Evolutionary conservation across 2,329 filamentous ascomycete genomes (phyloP), one percentile per base, ranked within the genome.

Genomic region (Pezicula carpinea): DNA sequence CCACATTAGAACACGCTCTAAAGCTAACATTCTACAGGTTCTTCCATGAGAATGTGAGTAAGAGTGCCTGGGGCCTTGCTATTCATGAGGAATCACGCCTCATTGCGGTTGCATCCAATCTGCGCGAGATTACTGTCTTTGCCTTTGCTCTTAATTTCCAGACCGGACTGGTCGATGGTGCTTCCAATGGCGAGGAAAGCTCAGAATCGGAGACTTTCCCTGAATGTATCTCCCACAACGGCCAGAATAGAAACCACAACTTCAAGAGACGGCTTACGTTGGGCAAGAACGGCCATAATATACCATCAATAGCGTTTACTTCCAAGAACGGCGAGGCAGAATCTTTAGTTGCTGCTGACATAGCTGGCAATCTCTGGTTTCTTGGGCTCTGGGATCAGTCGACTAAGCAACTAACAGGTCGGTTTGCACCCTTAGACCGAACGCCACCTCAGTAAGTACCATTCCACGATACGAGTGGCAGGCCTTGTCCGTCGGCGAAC

Each of bases 101-200:
- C 51, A 85, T 99, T 52, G 93, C 92, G 0, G 84, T 95, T 33
- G 88, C 87, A 57, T 83, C 87, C 0, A 99, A 99, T 62, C 78
- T 75, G 0, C 70, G 73, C 18, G 59, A 69, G 14, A 75, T 87
- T 22, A 75, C 70, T 1, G 71, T 82, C 1, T 81, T 80, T 56
- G 74, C 73, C 1, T 70, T 73, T 53, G 72, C 71, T 5, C 59
- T 51, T 19, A 29, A 17, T 13, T 11, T 34, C 13, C n/a, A 43
- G 3, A 15, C 6, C 34, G 6, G 26, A 17, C 17, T 5, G 15
- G 8, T 11, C 7, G 15, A 32, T 19, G 17, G 17, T 2, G 15
- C 15, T 22, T 13, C 21, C 19, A 38, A 39, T n/a, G 17, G 36
- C 35, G 8, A 29, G 26, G 26, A 8, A 11, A 13, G 18, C 10